Evolutionary conservation across 805 yeast species (phyloP).

Genomic region (Metschnikowia sp.): DNA sequence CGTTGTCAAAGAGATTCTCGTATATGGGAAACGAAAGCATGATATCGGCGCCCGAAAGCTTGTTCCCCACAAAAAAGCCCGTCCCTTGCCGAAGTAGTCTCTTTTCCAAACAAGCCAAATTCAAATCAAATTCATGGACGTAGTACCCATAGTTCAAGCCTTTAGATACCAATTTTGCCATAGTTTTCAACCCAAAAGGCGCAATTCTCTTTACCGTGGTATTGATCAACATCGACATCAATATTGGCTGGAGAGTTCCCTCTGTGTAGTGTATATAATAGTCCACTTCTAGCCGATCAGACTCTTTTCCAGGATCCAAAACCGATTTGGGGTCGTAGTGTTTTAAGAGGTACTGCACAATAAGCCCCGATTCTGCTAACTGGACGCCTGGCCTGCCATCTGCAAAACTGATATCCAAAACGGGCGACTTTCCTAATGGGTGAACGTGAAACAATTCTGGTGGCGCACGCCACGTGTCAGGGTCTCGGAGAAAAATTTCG

Average conservation of each 20-base stretch:
- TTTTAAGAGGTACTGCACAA: constrained; percentile 48
- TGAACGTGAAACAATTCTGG: constrained; percentile 48
- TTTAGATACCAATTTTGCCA: constrained; percentile 42
- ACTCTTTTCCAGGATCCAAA: constrained; percentile 35
- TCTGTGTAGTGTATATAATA: constrained; percentile 59
- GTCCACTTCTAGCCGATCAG: constrained; percentile 43
- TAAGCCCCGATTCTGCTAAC: constrained; percentile 60
- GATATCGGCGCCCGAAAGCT: constrained; percentile 56
- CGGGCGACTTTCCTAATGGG: constrained; percentile 64
- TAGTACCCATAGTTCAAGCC: constrained; percentile 49
- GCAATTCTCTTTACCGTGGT: constrained; percentile 39
- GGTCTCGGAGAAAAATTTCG: constrained; percentile 49
- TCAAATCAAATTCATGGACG: constrained; percentile 40
- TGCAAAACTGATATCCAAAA: constrained; percentile 41
- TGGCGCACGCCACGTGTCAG: constrained; percentile 38
- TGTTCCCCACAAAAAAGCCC: constrained; percentile 46
- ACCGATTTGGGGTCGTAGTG: constrained; percentile 45
- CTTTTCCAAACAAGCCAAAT: constrained; percentile 41
- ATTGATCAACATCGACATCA: constrained; percentile 37
- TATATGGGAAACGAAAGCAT: constrained; percentile 46
- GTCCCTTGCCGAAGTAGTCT: constrained; percentile 29
- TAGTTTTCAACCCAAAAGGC: constrained; percentile 46
- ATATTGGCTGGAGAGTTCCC: constrained; percentile 54
- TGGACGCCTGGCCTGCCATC: constrained; percentile 33
- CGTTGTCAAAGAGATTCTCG: constrained; percentile 27